Base-by-base conservation (phyloP, 2,329 filamentous ascomycete species). In the Colletotrichum cereale region DNA sequence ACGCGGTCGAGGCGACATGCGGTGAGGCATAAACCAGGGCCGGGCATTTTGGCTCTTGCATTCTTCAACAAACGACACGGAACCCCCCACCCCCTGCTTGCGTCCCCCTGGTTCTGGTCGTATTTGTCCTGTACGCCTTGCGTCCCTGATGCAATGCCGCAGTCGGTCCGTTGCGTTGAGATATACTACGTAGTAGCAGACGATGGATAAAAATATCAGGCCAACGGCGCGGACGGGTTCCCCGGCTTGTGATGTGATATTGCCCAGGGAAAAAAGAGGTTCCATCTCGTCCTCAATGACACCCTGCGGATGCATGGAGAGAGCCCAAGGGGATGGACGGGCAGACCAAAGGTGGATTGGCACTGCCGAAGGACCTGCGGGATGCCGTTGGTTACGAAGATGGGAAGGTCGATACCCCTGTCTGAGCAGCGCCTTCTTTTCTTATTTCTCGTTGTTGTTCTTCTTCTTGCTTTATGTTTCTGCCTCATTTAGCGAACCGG, bases 1-100 rank as follows among this genome's bases (percentile, higher is more conserved):
- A 62, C 29, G 63, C 56, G 48, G 57, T 48, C 31, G 50, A 67
- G 57, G 57, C 67, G 67, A 67, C 42, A 67, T 71, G 64, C 67
- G 67, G 64, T 67, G 68, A 58, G 62, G 62, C 65, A 53, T 36
- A 63, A 63, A 55, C 68, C 52, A 38, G 52, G 52, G 62, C 64
- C 64, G 52, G 52, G 18, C 21, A 16, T 36, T 67, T 52, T 67
- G 67, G 56, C 56, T 62, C 48, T 71, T 52, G 63, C 38, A 42
- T 67, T 55, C 50, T 48, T 29, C 52, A 38, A 50, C 58, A n/a
- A 57, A 57, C 38, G 21, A 47, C 61, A 50, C 50, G 21, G 57
- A 57, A 50, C 10, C 57, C 61, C 56, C 7, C 21, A 8, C 42
- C 42, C 21, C 21, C n/a, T n/a, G n/a, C n/a, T n/a, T n/a, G n/a